Conservation (phyloP, 306 rosid species). For the Castanea mollissima region DNA sequence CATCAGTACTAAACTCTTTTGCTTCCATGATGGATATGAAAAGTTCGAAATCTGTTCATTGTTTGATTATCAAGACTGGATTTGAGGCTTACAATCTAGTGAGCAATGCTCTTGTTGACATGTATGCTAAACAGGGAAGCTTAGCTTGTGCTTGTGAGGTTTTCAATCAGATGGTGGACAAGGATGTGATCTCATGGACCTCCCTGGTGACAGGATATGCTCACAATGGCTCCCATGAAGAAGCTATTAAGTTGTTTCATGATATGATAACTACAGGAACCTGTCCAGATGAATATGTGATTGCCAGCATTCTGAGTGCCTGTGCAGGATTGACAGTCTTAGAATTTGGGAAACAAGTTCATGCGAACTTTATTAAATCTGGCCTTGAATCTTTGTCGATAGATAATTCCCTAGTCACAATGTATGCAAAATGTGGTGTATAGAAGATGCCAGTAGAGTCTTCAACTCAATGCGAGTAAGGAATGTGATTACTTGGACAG, state of each 20-base stretch:
- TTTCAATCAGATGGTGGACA: conserved; percentile 53
- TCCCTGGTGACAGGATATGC: conserved; percentile 82
- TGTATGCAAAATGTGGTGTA: conserved; percentile 90
- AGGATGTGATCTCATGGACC: conserved; percentile 93
- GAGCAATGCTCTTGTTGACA: conserved; percentile 82
- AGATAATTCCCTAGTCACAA: conserved; percentile 73
- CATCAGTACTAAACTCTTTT: conserved; percentile 70
- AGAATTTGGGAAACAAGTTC: conserved; percentile 82
- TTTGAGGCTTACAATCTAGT: conserved; percentile 65
- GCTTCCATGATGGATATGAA: conserved; percentile 36
- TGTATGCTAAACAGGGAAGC: conserved; percentile 71
- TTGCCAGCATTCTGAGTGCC: conserved; percentile 77
- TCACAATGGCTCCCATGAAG: conserved; percentile 63
- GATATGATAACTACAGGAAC: conserved; percentile 71
- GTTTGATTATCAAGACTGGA: conserved; percentile 69
- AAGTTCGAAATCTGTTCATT: conserved; percentile 50
- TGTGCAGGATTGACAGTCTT: conserved; percentile 74
- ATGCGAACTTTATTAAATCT: conserved; percentile 59
- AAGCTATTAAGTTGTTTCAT: conserved; percentile 53
- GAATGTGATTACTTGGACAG: conserved; percentile 84
- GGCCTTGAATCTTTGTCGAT: conserved; percentile 58
- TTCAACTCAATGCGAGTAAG: conserved; percentile 58
- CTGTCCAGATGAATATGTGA: conserved; percentile 58
- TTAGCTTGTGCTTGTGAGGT: conserved; percentile 52
- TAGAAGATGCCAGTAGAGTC: conserved; percentile 65